Evolutionary conservation across 805 yeast genomes (phyloP).

Genomic region (Metschnikowia lochheadii): DNA sequence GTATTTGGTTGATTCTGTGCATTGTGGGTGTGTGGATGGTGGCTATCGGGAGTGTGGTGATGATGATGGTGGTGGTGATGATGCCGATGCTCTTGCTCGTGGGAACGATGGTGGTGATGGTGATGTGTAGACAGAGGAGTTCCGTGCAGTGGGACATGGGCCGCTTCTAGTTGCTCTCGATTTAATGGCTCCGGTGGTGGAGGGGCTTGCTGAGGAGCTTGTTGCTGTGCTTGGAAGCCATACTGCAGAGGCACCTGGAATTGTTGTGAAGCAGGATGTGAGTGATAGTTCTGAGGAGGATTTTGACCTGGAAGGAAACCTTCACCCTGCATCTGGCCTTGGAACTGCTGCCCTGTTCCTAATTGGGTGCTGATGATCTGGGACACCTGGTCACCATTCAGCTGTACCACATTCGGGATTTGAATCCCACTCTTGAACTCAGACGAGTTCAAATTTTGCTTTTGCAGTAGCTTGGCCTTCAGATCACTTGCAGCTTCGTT

Average conservation of each 20-base stretch:
- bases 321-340: neutral
- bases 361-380: neutral
- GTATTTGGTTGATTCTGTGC: conserved; percentile 8
- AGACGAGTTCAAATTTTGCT: neutral
- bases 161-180: neutral
- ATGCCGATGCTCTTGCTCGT: conserved; percentile 1
- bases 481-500: neutral
- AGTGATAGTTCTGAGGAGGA: neutral
- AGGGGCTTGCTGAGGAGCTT: neutral
- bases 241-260: conserved; percentile 5
- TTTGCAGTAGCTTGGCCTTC: neutral
- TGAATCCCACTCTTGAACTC: neutral
- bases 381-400: neutral
- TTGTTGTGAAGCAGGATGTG: neutral
- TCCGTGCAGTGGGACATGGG: neutral
- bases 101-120: conserved; percentile 11
- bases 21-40: conserved; percentile 11
- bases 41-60: neutral
- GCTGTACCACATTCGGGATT: neutral
- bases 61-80: conserved; percentile 4
- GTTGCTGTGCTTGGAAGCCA: neutral
- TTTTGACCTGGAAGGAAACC: neutral
- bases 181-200: neutral
- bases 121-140: conserved; percentile 5
- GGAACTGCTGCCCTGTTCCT: neutral